Evolutionary conservation across 1,139 yeast species (phyloP).

Genomic region (Suhomyces yuchorum): DNA sequence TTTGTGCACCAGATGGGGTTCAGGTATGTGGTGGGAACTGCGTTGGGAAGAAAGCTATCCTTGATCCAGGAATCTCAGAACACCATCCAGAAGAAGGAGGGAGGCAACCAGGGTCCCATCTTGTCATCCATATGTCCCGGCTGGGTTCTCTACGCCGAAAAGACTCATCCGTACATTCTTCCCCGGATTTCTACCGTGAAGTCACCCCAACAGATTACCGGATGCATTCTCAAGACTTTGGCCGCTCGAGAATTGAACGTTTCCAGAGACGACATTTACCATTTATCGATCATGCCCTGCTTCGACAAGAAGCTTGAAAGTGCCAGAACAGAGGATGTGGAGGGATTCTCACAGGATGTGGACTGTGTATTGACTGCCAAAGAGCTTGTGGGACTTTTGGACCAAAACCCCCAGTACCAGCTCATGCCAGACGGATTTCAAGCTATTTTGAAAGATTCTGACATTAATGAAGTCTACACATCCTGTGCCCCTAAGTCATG

Average conservation of each 20-base stretch:
- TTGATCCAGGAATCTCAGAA: slow-evolving; percentile 61
- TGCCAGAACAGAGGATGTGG: slow-evolving; percentile 69
- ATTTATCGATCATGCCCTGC: slow-evolving; percentile 91
- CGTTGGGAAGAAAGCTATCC: slow-evolving; percentile 74
- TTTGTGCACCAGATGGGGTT: slow-evolving; percentile 68
- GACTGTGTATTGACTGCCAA: slow-evolving; percentile 94
- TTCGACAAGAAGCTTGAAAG: slow-evolving; percentile 96
- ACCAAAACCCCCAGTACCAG: slow-evolving; percentile 42
- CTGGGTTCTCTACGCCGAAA: slow-evolving; percentile 93
- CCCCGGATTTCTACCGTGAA: slow-evolving; percentile 65
- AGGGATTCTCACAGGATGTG: slow-evolving; percentile 55
- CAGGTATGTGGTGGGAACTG: slow-evolving; percentile 77
- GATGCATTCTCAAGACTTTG: slow-evolving; percentile 67
- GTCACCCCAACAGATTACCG: slow-evolving; percentile 94
- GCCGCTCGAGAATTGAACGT: slow-evolving; percentile 43
- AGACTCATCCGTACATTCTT: slow-evolving; percentile 85
- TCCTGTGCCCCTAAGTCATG: slow-evolving; percentile 54
- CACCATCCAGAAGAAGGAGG: slow-evolving; percentile 33
- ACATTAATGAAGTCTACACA: slow-evolving; percentile 30
- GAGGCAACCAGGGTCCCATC: slow-evolving; percentile 41
- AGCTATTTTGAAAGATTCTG: not conserved
- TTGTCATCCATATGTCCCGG: slow-evolving; percentile 87
- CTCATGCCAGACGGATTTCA: slow-evolving; percentile 20
- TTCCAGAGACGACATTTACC: slow-evolving; percentile 56
- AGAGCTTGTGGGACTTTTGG: slow-evolving; percentile 74